Evolutionary conservation across 1,284 basidiomycete genomes (phyloP).

Genomic region (Cryptococcus hybrid): DNA sequence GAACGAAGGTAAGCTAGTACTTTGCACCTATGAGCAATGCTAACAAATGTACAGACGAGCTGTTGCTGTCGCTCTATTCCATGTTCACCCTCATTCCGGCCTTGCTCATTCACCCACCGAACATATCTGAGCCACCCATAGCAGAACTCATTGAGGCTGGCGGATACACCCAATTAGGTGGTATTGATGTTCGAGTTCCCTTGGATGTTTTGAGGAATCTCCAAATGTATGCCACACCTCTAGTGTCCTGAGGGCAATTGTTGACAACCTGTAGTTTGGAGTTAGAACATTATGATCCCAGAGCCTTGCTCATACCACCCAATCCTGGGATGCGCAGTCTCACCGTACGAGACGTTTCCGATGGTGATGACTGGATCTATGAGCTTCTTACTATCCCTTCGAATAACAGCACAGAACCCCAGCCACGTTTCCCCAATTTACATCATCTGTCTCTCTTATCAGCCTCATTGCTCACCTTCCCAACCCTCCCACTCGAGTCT

Average conservation of each 20-base stretch:
- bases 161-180: slow-evolving; percentile 45
- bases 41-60: slow-evolving; percentile 27
- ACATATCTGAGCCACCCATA: slow-evolving; percentile 41
- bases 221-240: slow-evolving; percentile 32
- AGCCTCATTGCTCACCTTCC: slow-evolving; percentile 38
- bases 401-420: background rate
- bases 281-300: slow-evolving; percentile 46
- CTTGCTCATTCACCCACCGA: slow-evolving; percentile 45
- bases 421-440: slow-evolving; percentile 44
- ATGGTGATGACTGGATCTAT: slow-evolving; percentile 49
- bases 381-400: slow-evolving; percentile 27
- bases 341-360: slow-evolving; percentile 44
- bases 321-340: slow-evolving; percentile 39
- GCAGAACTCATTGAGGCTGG: slow-evolving; percentile 45
- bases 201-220: slow-evolving; percentile 47
- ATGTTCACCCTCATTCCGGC: slow-evolving; percentile 47
- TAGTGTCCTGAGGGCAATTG: background rate
- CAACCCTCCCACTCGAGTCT: slow-evolving; percentile 68
- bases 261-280: slow-evolving; percentile 34
- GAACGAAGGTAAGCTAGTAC: slow-evolving; percentile 37
- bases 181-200: slow-evolving; percentile 47
- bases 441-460: slow-evolving; percentile 40
- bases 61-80: slow-evolving; percentile 42
- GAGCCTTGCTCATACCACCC: slow-evolving; percentile 39
- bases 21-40: background rate